These are phyloP conservation scores for Podila horticola DNA, from an alignment of 192 early-diverging fungal species.

Conservation along the genomic window DNA sequence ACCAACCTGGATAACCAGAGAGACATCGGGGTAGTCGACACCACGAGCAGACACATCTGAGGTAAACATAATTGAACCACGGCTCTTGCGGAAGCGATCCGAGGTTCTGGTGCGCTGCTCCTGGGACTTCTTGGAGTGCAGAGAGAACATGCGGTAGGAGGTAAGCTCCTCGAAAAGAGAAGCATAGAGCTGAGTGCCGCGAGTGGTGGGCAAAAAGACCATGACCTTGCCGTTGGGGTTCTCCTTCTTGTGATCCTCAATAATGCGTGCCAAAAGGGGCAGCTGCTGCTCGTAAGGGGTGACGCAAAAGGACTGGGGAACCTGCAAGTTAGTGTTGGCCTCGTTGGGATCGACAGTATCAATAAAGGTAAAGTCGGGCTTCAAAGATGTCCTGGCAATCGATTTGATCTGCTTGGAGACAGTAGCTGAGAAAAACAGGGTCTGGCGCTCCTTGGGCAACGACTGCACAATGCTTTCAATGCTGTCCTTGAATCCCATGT, in stretches of 20 bases:
- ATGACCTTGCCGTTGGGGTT: conserved; percentile 84
- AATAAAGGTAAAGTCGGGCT: conserved; percentile 64
- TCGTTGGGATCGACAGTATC: conserved; percentile 89
- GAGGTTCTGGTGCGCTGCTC: conserved; percentile 74
- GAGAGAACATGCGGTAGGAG: conserved; percentile 61
- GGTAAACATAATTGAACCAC: conserved; percentile 82
- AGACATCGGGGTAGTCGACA: conserved; percentile 96
- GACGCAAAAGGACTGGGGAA: conserved; percentile 81
- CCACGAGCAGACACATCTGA: conserved; percentile 97
- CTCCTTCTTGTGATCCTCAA: conserved; percentile 67
- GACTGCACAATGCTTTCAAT: conserved; percentile 73
- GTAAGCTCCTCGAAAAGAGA: conserved; percentile 65
- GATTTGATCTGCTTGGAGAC: conserved; percentile 74
- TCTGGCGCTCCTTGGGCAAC: conserved; percentile 81
- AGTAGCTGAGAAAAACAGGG: conserved; percentile 95
- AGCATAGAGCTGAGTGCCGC: conserved; percentile 70
- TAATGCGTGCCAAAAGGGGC: conserved; percentile 67
- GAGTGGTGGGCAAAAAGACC: conserved; percentile 89
- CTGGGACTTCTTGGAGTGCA: conserved; percentile 88
- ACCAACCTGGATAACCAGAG: conserved; percentile 90
- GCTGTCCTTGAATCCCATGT: conserved; percentile 94
- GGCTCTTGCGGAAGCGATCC: conserved; percentile 75
- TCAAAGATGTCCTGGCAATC: conserved; percentile 74
- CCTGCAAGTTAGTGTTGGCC: conserved; percentile 79
- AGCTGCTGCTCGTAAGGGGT: conserved; percentile 72